Percentiles rank a stretch among this genome's conserved stretches.
phyloP scores from a whole-genome alignment of 192 early-diverging fungal species.

The Mortierella antarctica region DNA sequence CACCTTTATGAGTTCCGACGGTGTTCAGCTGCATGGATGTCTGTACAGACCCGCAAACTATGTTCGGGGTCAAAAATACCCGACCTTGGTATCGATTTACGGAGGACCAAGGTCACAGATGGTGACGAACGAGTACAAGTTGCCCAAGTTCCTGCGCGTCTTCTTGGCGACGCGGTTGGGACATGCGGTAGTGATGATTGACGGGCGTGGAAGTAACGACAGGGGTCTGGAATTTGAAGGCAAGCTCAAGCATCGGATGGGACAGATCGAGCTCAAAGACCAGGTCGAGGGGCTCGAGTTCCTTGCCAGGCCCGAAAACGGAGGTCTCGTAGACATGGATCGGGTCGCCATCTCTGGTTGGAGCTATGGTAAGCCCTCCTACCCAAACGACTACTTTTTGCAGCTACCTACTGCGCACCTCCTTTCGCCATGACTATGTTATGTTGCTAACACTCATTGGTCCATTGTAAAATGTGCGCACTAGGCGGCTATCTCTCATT shows the following conservation, averaged over 20 bases:
- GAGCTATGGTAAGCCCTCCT: conserved; percentile 63
- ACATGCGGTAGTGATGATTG: conserved; percentile 70
- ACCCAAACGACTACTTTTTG: not conserved
- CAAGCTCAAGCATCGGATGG: conserved; percentile 61
- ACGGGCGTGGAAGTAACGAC: conserved; percentile 74
- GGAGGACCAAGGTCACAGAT: conserved; percentile 80
- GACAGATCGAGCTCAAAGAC: conserved; percentile 70
- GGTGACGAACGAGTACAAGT: conserved; percentile 78
- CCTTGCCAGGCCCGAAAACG: conserved; percentile 53
- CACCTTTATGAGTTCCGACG: conserved; percentile 62
- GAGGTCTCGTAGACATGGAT: conserved; percentile 65
- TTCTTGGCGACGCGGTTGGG: conserved; percentile 65
- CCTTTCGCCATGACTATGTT: not conserved
- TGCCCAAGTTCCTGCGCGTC: conserved; percentile 67
- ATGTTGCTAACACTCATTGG: not conserved
- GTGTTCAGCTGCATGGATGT: conserved; percentile 65
- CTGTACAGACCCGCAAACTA: conserved; percentile 66
- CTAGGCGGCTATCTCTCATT: conserved; percentile 74
- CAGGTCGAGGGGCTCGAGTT: conserved; percentile 69
- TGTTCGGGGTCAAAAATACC: conserved; percentile 61
- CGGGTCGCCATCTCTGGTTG: conserved; percentile 78
- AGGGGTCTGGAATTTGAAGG: conserved; percentile 73
- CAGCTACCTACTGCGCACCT: not conserved
- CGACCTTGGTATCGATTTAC: conserved; percentile 74
- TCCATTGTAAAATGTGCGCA: not conserved